phyloP scores from a whole-genome alignment of 176 grass and related monocot species.

The Cenchrus purpureus region DNA sequence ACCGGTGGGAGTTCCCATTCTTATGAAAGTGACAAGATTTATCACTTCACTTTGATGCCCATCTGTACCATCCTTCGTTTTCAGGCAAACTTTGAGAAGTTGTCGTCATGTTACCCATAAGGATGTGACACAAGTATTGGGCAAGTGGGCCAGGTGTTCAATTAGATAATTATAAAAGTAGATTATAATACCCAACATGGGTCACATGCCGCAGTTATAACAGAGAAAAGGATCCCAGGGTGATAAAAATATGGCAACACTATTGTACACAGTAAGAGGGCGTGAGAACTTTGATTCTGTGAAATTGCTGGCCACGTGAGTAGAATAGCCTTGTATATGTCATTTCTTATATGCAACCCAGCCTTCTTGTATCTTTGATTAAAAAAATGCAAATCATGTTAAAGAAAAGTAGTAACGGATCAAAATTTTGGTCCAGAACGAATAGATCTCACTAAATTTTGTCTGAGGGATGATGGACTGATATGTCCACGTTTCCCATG shows the following conservation, averaged over 20 bases:
- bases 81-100: conserved; percentile 38
- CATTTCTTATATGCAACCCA: conserved; percentile 38
- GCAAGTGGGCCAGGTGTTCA: conserved; percentile 20
- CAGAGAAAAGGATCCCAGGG: conserved; percentile 9
- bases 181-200: conserved; percentile 8
- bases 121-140: conserved; percentile 34
- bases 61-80: conserved; percentile 39
- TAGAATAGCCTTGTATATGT: conserved; percentile 16
- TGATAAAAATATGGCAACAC: background rate
- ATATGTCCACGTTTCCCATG: conserved; percentile 31
- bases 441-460: conserved; percentile 32
- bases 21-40: conserved; percentile 40
- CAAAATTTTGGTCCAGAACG: conserved; percentile 37
- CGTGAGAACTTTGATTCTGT: background rate
- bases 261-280: background rate
- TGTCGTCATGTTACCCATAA: conserved; percentile 37
- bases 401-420: conserved; percentile 26
- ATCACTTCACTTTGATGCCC: conserved; percentile 44
- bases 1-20: conserved; percentile 40
- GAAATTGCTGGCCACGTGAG: background rate
- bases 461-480: conserved; percentile 29
- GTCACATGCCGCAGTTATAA: background rate
- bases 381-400: conserved; percentile 31
- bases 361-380: conserved; percentile 16
- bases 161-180: conserved; percentile 27